A percentile compares a stretch with the other conserved stretches of the same genome.
Conservation (phyloP, 2,329 filamentous ascomycete genomes). For the Diaporthe citriasiana region DNA sequence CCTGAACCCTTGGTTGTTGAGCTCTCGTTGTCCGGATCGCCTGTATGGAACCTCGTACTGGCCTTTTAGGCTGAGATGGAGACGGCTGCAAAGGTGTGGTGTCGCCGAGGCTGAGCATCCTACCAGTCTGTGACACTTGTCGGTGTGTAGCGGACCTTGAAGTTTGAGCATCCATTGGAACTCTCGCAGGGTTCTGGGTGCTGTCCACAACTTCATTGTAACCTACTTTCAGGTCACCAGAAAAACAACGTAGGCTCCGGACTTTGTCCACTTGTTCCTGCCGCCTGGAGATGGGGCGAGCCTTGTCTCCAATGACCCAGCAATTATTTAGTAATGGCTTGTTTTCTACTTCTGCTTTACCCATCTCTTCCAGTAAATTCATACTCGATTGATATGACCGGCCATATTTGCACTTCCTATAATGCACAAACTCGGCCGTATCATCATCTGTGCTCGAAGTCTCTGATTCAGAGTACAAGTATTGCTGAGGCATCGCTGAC, state of each 20-base stretch:
- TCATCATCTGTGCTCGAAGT: background rate
- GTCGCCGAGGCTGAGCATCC: background rate
- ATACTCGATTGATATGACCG: background rate
- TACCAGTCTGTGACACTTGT: background rate
- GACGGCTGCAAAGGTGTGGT: background rate
- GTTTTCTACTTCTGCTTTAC: background rate
- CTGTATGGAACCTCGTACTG: background rate
- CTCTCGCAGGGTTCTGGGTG: background rate
- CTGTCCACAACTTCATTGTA: too few species aligned
- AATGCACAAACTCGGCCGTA: background rate
- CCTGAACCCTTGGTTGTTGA: background rate
- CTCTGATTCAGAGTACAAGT: background rate
- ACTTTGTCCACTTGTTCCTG: background rate
- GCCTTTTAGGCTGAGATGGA: background rate
- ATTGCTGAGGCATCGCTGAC: background rate
- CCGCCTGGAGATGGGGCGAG: background rate
- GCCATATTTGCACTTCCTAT: background rate
- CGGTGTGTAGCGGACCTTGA: background rate
- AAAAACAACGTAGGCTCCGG: background rate
- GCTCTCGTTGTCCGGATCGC: constrained; percentile 1
- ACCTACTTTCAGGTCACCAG: background rate
- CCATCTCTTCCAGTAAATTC: background rate
- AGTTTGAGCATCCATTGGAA: too few species aligned
- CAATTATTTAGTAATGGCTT: background rate
- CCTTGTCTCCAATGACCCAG: background rate